A percentile compares a stretch with the other conserved stretches of the same genome.
Evolutionary conservation across 2,329 filamentous ascomycete genomes (phyloP).

Genomic region (Neocucurbitaria cava): DNA sequence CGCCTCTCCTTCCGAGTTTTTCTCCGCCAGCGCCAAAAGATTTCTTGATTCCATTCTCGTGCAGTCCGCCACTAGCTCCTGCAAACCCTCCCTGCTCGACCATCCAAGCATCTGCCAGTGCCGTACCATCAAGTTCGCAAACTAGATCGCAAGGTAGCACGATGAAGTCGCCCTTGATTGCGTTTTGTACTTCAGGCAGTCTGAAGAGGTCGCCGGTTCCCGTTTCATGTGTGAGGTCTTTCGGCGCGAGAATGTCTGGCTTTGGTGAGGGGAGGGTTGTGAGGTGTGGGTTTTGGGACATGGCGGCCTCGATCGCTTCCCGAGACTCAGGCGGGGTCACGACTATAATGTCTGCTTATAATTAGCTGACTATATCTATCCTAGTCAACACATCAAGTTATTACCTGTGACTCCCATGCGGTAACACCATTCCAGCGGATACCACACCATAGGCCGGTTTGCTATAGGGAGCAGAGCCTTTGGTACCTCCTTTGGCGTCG

Average conservation of each 20-base stretch:
- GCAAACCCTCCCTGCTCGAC: constrained; percentile 75
- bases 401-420: constrained; percentile 77
- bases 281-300: constrained; percentile 79
- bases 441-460: constrained; percentile 89
- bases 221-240: constrained; percentile 78
- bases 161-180: constrained; percentile 84
- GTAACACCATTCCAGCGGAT: constrained; percentile 84
- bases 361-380: constrained; percentile 1
- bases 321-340: constrained; percentile 64
- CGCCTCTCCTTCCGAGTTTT: constrained; percentile 71
- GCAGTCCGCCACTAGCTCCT: constrained; percentile 62
- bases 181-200: constrained; percentile 78
- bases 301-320: constrained; percentile 70
- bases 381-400: background rate
- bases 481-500: constrained; percentile 78
- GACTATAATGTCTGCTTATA: constrained; percentile 60
- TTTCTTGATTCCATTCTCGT: constrained; percentile 51
- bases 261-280: constrained; percentile 75
- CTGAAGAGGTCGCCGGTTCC: constrained; percentile 90
- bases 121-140: constrained; percentile 84
- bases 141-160: constrained; percentile 93
- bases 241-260: constrained; percentile 78
- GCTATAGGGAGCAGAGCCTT: constrained; percentile 84
- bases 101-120: constrained; percentile 91
- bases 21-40: constrained; percentile 62